phyloP scores from a whole-genome alignment of 768 basidiomycete species.

The Pleurotus cornucopiae region DNA sequence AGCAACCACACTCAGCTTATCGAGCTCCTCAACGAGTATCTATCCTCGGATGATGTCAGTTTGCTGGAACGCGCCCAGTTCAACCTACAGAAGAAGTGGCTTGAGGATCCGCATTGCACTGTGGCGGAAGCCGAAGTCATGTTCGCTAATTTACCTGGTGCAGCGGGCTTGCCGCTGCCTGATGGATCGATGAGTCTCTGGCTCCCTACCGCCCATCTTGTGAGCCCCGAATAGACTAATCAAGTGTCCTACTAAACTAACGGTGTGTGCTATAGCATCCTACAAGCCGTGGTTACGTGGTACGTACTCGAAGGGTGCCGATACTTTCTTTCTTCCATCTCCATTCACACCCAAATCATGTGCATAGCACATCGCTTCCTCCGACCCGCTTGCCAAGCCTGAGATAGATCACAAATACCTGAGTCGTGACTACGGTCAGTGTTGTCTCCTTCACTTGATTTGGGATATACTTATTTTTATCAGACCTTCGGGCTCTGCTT shows the following conservation, averaged over 20 bases:
- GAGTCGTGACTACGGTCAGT: slow-evolving; percentile 13
- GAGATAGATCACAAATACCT: slow-evolving; percentile 16
- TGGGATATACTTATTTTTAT: no score
- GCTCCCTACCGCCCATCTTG: slow-evolving; percentile 1
- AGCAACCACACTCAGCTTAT: not conserved
- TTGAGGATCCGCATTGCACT: not conserved
- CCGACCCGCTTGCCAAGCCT: slow-evolving; percentile 16
- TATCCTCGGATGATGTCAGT: not conserved
- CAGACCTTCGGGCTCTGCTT: not conserved
- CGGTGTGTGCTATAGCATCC: not conserved
- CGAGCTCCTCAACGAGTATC: not conserved
- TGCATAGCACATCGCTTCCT: slow-evolving; percentile 16
- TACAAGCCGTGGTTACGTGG: slow-evolving; percentile 4
- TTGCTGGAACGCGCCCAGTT: slow-evolving; percentile 2
- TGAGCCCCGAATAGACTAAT: not conserved
- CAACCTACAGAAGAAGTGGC: not conserved
- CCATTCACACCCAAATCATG: slow-evolving; percentile 7
- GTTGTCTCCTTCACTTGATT: slow-evolving; percentile 1
- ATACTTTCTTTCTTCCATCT: not conserved
- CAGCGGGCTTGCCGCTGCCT: slow-evolving; percentile 1
- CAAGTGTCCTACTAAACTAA: not conserved
- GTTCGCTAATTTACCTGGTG: slow-evolving; percentile 3
- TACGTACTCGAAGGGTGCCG: not conserved
- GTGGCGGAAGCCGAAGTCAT: not conserved
- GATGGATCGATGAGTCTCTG: slow-evolving; percentile 1